Conservation (phyloP, 495 filamentous ascomycete genomes). For the Penicillium arizonense region DNA sequence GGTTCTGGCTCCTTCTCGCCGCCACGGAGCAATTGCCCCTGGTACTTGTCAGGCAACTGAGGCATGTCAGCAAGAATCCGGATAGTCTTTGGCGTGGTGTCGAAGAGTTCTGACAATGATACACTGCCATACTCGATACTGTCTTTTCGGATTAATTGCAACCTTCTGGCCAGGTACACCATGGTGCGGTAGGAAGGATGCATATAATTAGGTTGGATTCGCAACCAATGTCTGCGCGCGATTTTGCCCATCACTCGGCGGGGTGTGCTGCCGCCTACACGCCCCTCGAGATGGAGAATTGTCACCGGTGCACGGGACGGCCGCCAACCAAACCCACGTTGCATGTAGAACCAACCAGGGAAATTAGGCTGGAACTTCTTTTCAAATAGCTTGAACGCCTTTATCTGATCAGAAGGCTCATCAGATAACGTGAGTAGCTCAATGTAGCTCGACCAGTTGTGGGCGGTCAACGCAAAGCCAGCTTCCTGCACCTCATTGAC, state of each 20-base stretch:
- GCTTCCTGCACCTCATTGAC: constrained; percentile 50
- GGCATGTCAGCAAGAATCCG: constrained; percentile 55
- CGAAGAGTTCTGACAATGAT: constrained; percentile 32
- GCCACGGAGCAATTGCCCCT: constrained; percentile 37
- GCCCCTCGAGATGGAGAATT: constrained; percentile 26
- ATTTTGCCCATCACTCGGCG: constrained; percentile 28
- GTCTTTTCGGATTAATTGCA: constrained; percentile 41
- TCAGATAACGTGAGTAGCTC: constrained; percentile 47
- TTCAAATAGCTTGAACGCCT: constrained; percentile 71
- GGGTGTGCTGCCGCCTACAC: constrained; percentile 16
- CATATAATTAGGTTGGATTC: constrained; percentile 38
- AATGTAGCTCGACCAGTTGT: constrained; percentile 52
- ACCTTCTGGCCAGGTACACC: constrained; percentile 50
- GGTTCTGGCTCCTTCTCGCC: constrained; percentile 12
- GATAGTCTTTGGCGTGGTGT: constrained; percentile 49
- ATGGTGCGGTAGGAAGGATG: constrained; percentile 54
- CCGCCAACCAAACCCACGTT: constrained; percentile 28
- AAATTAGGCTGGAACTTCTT: constrained; percentile 70
- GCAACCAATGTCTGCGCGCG: constrained; percentile 32
- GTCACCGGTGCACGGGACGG: constrained; percentile 27
- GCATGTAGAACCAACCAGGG: constrained; percentile 61
- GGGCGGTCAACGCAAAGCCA: constrained; percentile 65
- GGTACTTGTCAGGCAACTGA: constrained; percentile 38
- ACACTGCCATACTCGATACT: constrained; percentile 28
- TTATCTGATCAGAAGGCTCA: constrained; percentile 24